Evolutionary conservation across 805 yeast species (phyloP).

Genomic region (Pichia heedii): DNA sequence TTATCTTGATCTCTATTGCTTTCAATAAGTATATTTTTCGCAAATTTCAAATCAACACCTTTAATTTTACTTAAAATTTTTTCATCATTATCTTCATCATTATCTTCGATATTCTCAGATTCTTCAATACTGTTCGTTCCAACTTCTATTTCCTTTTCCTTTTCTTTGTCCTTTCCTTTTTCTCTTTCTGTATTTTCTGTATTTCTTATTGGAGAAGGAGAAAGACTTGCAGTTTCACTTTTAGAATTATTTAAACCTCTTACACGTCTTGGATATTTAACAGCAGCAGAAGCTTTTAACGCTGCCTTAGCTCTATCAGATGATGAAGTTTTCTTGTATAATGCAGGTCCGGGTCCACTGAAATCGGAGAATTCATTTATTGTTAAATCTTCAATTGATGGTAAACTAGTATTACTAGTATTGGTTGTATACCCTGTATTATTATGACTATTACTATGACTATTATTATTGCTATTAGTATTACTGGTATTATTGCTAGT

Average conservation of each 20-base stretch:
- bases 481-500: background rate
- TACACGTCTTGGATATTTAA: slow-evolving; percentile 17
- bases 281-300: slow-evolving; percentile 26
- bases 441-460: no score
- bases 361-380: slow-evolving; percentile 2
- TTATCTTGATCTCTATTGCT: slow-evolving; percentile 85
- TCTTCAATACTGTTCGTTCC: slow-evolving; percentile 8
- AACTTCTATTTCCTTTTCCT: slow-evolving; percentile 13
- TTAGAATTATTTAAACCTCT: background rate
- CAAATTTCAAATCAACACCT: slow-evolving; percentile 76
- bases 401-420: background rate
- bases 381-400: background rate
- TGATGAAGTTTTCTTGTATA: slow-evolving; percentile 12
- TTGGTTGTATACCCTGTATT: background rate
- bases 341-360: background rate
- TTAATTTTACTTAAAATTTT: slow-evolving; percentile 35
- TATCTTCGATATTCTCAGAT: background rate
- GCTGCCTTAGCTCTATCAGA: slow-evolving; percentile 27
- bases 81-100: slow-evolving; percentile 20
- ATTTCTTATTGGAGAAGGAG: background rate
- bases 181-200: background rate
- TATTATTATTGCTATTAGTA: no score
- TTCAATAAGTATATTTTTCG: slow-evolving; percentile 78
- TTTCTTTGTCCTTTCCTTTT: background rate
- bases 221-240: background rate